Base-by-base conservation (phyloP, 345 rosid genomes). In the Camelina neglecta region DNA sequence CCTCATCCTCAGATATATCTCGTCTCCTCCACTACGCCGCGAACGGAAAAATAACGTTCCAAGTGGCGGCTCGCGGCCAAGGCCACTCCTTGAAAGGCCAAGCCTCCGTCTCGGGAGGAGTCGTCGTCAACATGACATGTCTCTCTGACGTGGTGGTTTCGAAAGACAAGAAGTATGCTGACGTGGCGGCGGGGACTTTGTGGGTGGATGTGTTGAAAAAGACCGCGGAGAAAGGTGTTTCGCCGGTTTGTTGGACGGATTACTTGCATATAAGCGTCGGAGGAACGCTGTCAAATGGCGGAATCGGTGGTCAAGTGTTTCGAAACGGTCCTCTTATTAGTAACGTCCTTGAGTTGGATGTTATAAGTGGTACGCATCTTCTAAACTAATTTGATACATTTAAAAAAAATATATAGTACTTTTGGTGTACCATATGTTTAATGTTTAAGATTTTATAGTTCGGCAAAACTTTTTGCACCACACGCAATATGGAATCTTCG, bases 201-300 rank as follows among this genome's bases (percentile, higher is more conserved):
- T 92, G 97, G 97, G 86, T 90, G 66, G 87, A 95, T 82, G 85
- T 95, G 80, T 80, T 92, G 62, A 82, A 57, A 24, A 83, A 83
- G 60, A 81, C 86, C 69, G 72, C 86, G 72, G 81, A 80, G 78
- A 76, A 84, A 78, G 97, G 97, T 35, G 84, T 92, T 75, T 84
- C 97, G 36, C 99, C 99, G 33, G 85, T 86, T 38, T 83, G 93
- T 11, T 95, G 92, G 92, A 89, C 99, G 5, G 99, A 95, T 79
- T 95, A 90, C 79, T 82, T 95, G 78, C 85, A 89, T 65, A 82
- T 95, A 8, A 95, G 85, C 3, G 97, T 90, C 60, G 99, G 99
- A 15, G 99, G 99, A 56, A 92, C 99, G 29, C 82, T 92, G 44
- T 95, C 97, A 5, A 90, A 90, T 73, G 97, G 90, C 10, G 99